Evolutionary conservation across 1,284 basidiomycete species (phyloP).

Genomic region (Tilletia indica): DNA sequence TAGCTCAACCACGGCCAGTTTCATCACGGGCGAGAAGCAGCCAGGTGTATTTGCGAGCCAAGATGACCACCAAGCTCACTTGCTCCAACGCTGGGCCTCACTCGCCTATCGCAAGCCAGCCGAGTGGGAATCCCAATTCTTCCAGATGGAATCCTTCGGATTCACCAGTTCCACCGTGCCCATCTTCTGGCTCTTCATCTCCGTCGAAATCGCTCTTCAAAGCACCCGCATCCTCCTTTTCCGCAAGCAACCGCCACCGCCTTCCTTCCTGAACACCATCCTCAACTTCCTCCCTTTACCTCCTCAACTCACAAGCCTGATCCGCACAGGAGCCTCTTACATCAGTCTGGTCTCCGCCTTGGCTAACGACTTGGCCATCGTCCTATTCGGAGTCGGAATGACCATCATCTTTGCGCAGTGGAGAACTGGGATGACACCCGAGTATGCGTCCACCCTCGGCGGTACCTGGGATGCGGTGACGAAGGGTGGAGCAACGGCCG

Average conservation of each 20-base stretch:
- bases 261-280: slow-evolving; percentile 12
- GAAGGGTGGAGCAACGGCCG: neutral
- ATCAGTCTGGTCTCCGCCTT: slow-evolving; percentile 8
- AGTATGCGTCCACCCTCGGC: neutral
- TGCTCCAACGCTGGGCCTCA: slow-evolving; percentile 37
- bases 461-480: slow-evolving; percentile 5
- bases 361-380: slow-evolving; percentile 7
- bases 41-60: neutral
- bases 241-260: neutral
- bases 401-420: slow-evolving; percentile 12
- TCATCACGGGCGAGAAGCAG: neutral
- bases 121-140: slow-evolving; percentile 22
- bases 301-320: neutral
- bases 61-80: slow-evolving; percentile 16
- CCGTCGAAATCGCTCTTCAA: slow-evolving; percentile 46
- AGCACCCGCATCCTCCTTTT: slow-evolving; percentile 35
- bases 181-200: slow-evolving; percentile 52
- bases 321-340: slow-evolving; percentile 15
- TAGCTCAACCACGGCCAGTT: neutral
- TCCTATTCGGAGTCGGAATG: slow-evolving; percentile 17
- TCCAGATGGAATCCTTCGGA: slow-evolving; percentile 17
- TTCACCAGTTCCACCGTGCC: slow-evolving; percentile 25
- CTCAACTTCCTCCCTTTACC: slow-evolving; percentile 5
- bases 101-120: slow-evolving; percentile 35
- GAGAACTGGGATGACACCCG: slow-evolving; percentile 9